Percentiles rank a stretch among this genome's conserved stretches.
phyloP scores from a whole-genome alignment of 225 moss, liverwort and hornwort genomes.

The Neckera pumila region DNA sequence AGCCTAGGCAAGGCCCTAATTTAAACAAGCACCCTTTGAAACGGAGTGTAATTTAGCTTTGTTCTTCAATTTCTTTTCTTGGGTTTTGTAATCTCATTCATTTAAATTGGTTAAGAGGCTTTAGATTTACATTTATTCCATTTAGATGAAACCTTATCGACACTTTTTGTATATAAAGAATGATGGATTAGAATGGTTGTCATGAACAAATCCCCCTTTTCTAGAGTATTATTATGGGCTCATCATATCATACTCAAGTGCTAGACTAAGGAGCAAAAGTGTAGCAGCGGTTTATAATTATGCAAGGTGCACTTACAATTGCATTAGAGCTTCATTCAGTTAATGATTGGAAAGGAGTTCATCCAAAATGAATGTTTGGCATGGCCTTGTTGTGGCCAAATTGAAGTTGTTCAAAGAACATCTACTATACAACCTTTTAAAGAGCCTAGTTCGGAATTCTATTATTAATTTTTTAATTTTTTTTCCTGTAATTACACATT shows the following conservation, averaged over 20 bases:
- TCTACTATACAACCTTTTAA: background rate
- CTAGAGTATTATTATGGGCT: background rate
- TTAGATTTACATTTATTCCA: too few relatives aligned
- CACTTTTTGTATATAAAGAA: too few relatives aligned
- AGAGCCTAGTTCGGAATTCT: too few relatives aligned
- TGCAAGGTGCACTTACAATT: fast-evolving
- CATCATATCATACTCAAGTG: background rate
- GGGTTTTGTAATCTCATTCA: too few relatives aligned
- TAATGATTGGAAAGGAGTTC: background rate
- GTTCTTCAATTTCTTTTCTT: too few relatives aligned
- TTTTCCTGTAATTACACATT: too few relatives aligned
- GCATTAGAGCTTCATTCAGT: background rate
- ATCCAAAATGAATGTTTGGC: background rate
- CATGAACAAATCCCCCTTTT: too few relatives aligned
- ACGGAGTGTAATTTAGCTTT: too few relatives aligned
- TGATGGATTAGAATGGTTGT: too few relatives aligned
- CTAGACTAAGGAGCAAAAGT: background rate
- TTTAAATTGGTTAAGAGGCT: too few relatives aligned
- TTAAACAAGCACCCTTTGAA: fast-evolving
- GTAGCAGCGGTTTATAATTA: fast-evolving
- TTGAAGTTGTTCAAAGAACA: background rate
- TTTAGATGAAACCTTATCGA: too few relatives aligned
- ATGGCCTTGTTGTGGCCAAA: background rate
- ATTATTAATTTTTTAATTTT: too few relatives aligned
- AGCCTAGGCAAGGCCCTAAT: background rate